Evolutionary conservation across 1,284 basidiomycete species (phyloP).

Genomic region (Inonotus obliquus): DNA sequence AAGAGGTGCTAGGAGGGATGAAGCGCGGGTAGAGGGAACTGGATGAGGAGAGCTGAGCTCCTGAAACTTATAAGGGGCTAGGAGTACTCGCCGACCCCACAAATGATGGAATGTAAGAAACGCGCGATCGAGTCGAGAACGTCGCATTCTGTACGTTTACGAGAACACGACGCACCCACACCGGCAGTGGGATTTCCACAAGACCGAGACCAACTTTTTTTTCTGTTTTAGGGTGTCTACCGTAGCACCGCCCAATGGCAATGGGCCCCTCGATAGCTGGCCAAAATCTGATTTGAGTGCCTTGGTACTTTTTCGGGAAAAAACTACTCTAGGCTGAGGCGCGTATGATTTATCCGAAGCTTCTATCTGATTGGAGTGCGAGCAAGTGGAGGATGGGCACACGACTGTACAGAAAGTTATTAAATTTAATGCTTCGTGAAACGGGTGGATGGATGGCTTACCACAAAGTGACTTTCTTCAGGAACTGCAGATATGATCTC

Average conservation of each 20-base stretch:
- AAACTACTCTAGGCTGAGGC: background rate
- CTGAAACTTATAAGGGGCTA: slow-evolving; percentile 3
- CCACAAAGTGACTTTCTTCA: background rate
- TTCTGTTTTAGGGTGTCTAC: background rate
- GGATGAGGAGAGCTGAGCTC: background rate
- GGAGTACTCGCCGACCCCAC: background rate
- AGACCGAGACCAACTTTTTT: slow-evolving; percentile 8
- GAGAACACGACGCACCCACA: slow-evolving; percentile 3
- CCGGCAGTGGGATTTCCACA: background rate
- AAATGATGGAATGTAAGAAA: background rate
- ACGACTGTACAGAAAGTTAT: no score
- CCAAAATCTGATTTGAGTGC: slow-evolving; percentile 4
- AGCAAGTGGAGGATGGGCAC: background rate
- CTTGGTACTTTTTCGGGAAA: background rate
- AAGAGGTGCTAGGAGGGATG: background rate
- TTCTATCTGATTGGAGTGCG: slow-evolving; percentile 10
- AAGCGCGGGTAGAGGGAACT: background rate
- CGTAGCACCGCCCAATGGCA: background rate
- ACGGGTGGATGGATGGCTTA: background rate
- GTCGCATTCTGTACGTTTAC: background rate
- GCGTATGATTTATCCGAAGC: slow-evolving; percentile 3
- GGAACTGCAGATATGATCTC: background rate
- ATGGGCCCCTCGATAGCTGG: background rate
- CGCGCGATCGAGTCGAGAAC: slow-evolving; percentile 9
- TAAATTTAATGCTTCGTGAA: no score